phyloP scores from a whole-genome alignment of 345 rosid species.

The Euclidium syriacum region DNA sequence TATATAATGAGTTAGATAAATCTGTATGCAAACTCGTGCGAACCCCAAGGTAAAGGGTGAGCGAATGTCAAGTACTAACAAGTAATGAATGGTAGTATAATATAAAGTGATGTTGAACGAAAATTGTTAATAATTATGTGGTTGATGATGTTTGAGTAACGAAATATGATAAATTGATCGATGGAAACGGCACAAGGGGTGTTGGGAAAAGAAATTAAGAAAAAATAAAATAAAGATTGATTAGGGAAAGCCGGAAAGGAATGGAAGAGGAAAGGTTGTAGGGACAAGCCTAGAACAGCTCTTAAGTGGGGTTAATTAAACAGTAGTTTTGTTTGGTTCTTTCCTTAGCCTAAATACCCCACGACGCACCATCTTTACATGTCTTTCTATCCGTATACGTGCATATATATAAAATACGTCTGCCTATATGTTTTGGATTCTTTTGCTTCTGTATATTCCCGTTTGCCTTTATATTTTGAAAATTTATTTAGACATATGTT shows the following conservation, averaged over 20 bases:
- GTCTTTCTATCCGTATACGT: constrained; percentile 12
- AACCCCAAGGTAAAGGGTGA: constrained; percentile 9
- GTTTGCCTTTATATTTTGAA: too few relatives aligned
- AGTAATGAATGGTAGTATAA: not conserved
- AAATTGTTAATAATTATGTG: not conserved
- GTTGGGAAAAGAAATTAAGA: not conserved
- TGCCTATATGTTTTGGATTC: too few relatives aligned
- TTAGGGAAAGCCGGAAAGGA: constrained; percentile 14
- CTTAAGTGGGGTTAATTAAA: constrained; percentile 26
- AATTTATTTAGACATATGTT: too few relatives aligned
- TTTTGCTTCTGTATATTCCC: too few relatives aligned
- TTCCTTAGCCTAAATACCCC: constrained; percentile 26
- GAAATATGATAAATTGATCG: not conserved
- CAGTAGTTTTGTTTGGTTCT: constrained; percentile 27
- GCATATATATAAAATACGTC: not conserved
- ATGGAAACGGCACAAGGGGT: constrained; percentile 17
- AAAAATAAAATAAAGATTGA: not conserved
- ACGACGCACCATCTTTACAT: constrained; percentile 16
- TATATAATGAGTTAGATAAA: too few relatives aligned
- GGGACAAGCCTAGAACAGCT: constrained; percentile 32
- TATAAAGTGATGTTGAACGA: not conserved
- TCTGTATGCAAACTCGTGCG: not conserved
- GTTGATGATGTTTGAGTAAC: constrained; percentile 6
- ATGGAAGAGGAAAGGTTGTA: constrained; percentile 8
- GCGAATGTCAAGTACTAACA: not conserved